Percentiles rank a stretch among this genome's conserved stretches.
Evolutionary conservation across 306 rosid species (phyloP).

Genomic region (Cicer arietinum): DNA sequence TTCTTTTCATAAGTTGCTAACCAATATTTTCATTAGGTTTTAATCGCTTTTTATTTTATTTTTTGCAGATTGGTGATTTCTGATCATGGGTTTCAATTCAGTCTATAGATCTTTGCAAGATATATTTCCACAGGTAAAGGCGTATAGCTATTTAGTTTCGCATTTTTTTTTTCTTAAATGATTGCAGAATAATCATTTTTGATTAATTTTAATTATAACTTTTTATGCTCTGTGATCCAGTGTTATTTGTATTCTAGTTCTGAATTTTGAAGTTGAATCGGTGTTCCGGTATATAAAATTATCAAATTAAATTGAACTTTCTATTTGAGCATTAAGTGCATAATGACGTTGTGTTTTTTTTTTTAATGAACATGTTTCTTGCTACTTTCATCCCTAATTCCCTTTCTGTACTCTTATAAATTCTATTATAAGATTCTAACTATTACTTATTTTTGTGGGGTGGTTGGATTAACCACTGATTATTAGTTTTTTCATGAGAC

Average conservation of each 20-base stretch:
- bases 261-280: constrained; percentile 20
- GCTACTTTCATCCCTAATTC: not conserved
- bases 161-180: not conserved
- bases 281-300: constrained; percentile 9
- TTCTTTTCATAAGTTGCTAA: not conserved
- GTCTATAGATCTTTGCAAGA: constrained; percentile 69
- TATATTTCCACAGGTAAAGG: constrained; percentile 69
- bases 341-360: not conserved
- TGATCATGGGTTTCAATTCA: constrained; percentile 68
- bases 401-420: not conserved
- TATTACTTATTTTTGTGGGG: not conserved
- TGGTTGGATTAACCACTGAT: not conserved
- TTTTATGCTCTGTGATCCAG: constrained; percentile 5
- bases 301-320: constrained; percentile 19
- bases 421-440: not conserved
- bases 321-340: constrained; percentile 10
- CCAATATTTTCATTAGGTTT: not conserved
- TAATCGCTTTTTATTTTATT: not conserved
- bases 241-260: constrained; percentile 17
- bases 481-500: not conserved
- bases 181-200: constrained; percentile 14
- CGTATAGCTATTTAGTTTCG: not conserved
- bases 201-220: not conserved
- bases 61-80: constrained; percentile 47
- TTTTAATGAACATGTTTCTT: not conserved